Base-by-base conservation (phyloP, 2,329 filamentous ascomycete genomes). In the Diatrype stigma region DNA sequence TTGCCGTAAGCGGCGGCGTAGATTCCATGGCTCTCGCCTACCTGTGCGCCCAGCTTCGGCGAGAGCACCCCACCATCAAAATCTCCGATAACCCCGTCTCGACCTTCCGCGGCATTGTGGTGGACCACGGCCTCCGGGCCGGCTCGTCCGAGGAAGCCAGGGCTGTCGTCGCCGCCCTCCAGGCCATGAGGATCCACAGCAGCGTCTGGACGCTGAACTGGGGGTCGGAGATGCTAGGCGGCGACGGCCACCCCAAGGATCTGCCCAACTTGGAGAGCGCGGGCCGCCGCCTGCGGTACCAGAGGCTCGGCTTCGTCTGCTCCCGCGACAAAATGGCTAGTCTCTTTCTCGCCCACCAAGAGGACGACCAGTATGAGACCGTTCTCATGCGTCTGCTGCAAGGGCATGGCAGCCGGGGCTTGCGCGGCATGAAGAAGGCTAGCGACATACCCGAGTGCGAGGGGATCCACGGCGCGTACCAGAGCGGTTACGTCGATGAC, bases 1-100 rank as follows among this genome's bases (percentile, higher is more conserved):
- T 97, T 52, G 94, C 92, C 16, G 76, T 97, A 54, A 96, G 92
- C 64, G 94, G 94, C 22, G 94, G 94, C 7, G 89, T 94, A 37
- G 94, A 99, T 69, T 97, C 93, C n/a, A 99, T 97, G 92, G 93
- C 93, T 26, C 76, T 99, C 53, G 90, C 91, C 50, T 84, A 77
- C 53, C 78, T 97, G 34, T 89, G 88, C 65, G 78, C 76, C 46
- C 69, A 73, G 44, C 61, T 79, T 34, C 68, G 70, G 35, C 65
- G 54, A 3, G 53, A 55, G 3, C 62, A 72, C 44, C 63, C 62
- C 2, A 52, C 58, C 23, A 61, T 74, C 55, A 69, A 57, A 42
- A 63, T 82, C 23, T 71, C 70, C 32, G 78, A 78, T 59, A 74
- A 77, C 52, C 70, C 73, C 14, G 61, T 74, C 35, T 37, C 49